These are phyloP conservation scores for Backusella circina DNA, from an alignment of 192 early-diverging fungal species.

Conservation along the genomic window DNA sequence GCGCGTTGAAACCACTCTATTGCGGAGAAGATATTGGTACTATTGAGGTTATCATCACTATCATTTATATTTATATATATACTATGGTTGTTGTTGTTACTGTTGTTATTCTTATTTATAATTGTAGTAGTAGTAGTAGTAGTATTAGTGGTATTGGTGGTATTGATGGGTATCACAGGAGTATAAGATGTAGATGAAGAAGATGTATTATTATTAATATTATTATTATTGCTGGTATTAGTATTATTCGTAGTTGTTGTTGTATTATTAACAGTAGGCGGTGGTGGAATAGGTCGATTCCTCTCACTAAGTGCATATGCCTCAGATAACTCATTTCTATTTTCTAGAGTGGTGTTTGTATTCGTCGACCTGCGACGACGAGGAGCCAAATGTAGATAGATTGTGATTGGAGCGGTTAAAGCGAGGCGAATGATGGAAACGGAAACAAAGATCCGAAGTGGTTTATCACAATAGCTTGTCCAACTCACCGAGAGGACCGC, in stretches of 20 bases:
- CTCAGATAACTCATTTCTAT: neutral
- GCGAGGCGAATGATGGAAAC: constrained; percentile 57
- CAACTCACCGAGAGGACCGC: constrained; percentile 52
- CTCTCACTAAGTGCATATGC: neutral
- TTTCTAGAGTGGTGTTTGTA: neutral
- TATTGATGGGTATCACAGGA: neutral
- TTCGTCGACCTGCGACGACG: neutral
- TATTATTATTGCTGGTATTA: neutral
- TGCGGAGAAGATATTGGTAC: neutral
- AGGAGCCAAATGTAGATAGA: constrained; percentile 59
- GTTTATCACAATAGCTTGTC: constrained; percentile 40
- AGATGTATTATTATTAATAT: neutral
- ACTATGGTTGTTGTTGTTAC: neutral
- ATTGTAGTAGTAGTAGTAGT: neutral
- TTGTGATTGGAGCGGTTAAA: constrained; percentile 62
- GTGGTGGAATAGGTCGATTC: neutral
- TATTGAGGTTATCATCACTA: neutral
- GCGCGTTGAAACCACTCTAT: constrained; percentile 12
- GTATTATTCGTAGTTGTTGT: neutral
- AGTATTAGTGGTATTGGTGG: too few relatives aligned
- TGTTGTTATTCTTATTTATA: neutral
- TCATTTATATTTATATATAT: neutral
- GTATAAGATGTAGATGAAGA: neutral
- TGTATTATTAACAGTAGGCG: neutral
- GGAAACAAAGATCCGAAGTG: constrained; percentile 57